Percentiles rank a stretch among this genome's conserved stretches.
Conservation (phyloP, 306 rosid species). For the Begonia masoniana region DNA sequence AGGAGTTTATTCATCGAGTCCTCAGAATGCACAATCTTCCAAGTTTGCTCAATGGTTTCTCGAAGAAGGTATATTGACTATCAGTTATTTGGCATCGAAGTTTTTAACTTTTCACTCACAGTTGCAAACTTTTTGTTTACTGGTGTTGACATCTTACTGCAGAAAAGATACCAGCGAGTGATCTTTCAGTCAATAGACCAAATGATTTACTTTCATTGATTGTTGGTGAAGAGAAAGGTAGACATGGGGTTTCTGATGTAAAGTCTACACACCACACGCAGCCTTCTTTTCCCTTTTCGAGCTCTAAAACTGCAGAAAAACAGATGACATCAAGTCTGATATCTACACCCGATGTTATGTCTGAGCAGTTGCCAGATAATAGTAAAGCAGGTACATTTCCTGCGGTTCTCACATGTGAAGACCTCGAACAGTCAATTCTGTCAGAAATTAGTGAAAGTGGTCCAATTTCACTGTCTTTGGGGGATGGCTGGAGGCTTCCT, state of each 20-base stretch:
- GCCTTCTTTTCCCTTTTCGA: constrained; percentile 30
- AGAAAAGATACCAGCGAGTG: constrained; percentile 48
- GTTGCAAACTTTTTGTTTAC: too few relatives aligned
- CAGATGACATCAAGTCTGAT: constrained; percentile 22
- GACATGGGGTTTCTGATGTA: constrained; percentile 23
- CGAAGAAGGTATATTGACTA: constrained; percentile 59
- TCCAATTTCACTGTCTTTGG: constrained; percentile 21
- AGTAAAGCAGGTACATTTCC: constrained; percentile 44
- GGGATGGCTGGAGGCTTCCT: constrained; percentile 29
- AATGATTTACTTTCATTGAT: constrained; percentile 75
- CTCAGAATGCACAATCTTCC: constrained; percentile 53
- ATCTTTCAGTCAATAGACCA: constrained; percentile 38
- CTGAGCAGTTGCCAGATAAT: constrained; percentile 33
- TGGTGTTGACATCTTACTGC: constrained; percentile 14
- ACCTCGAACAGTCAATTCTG: constrained; percentile 81
- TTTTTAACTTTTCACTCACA: constrained; percentile 8
- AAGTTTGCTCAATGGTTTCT: constrained; percentile 85
- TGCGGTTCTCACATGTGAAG: constrained; percentile 86
- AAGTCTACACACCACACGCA: constrained; percentile 22
- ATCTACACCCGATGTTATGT: constrained; percentile 20
- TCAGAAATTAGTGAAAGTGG: constrained; percentile 50
- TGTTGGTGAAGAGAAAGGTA: constrained; percentile 64
- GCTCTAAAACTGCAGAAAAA: constrained; percentile 29
- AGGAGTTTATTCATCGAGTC: constrained; percentile 47
- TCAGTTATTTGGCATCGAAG: constrained; percentile 9